phyloP scores from a whole-genome alignment of 192 early-diverging fungal genomes.

The Physocladia obscura region DNA sequence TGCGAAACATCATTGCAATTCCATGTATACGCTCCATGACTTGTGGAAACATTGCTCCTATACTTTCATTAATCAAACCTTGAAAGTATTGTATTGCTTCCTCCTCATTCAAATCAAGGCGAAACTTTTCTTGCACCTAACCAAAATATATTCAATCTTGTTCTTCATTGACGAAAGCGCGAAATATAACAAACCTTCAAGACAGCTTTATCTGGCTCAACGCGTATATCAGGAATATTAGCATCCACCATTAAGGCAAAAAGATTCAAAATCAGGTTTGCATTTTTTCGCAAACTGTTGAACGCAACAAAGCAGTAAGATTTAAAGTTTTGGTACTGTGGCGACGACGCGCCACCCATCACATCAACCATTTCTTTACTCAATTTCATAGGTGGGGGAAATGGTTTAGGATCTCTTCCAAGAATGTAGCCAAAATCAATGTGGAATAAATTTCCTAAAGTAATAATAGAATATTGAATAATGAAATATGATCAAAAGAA shows the following conservation, averaged over 20 bases:
- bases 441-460: constrained; percentile 85
- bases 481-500: no score
- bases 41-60: constrained; percentile 94
- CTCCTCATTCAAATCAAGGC: constrained; percentile 84
- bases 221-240: constrained; percentile 94
- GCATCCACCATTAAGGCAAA: constrained; percentile 98
- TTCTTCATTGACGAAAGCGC: neutral
- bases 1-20: constrained; percentile 73
- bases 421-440: constrained; percentile 99
- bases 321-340: constrained; percentile 86
- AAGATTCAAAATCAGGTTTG: constrained; percentile 95
- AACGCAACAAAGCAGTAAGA: constrained; percentile 94
- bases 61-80: constrained; percentile 87
- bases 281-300: constrained; percentile 86
- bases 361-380: constrained; percentile 99
- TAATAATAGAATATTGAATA: no score
- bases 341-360: constrained; percentile 91
- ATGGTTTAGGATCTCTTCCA: constrained; percentile 98
- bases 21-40: constrained; percentile 98
- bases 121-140: constrained; percentile 94
- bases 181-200: constrained; percentile 63
- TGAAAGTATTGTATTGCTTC: constrained; percentile 95
- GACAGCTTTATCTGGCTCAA: constrained; percentile 97
- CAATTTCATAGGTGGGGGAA: constrained; percentile 99
- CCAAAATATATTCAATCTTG: neutral